Evolutionary conservation across 1,284 basidiomycete species (phyloP), one percentile per base, ranked within the genome.

Genomic region (Puccinia hordei): DNA sequence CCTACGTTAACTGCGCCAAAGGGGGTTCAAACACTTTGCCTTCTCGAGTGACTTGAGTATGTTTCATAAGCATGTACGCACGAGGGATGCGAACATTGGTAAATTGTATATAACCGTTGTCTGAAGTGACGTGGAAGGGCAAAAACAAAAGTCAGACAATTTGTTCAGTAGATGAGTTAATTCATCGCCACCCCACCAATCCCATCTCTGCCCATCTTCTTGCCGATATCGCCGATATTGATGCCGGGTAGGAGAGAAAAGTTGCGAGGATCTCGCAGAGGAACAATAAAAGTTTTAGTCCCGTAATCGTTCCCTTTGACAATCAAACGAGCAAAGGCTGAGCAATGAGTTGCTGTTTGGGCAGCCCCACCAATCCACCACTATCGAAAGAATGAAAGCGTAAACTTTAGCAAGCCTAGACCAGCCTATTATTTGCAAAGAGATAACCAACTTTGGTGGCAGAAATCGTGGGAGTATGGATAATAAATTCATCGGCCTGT

Each of bases 321-420:
- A 73, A 88, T 87, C 81, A 89, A 85, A 82, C 88, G 88, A 6
- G 89, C 89, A 82, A 89, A 89, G 6, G 89, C 88, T 66, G 88
- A 87, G 81, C 88, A 87, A 84, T 89, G 89, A 6, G 89, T 89
- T 6, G 88, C 88, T 1, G 88, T 88, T 78, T 87, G 87, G 2
- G 89, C 89, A 0, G 89, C 89, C 73, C 88, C 88, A 69, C 89
- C 89, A 82, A 89, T 89, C 88, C 88, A 88, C 88, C 88, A 88
- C 83, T 76, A 17, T 2, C 41, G 33, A 12, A 27, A 41, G 17
- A 61, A 49, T 41, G 27, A 30, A n/a, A 51, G 41, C 33, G 51
- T 57, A n/a, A 27, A 77, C 13, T 46, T 63, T 12, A 65, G n/a
- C 27, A 24, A 61, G 55, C 57, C 27, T 46, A 17, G 35, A 74